Evolutionary conservation across 2,329 filamentous ascomycete genomes (phyloP).

Genomic region (Scytalidium sp.): DNA sequence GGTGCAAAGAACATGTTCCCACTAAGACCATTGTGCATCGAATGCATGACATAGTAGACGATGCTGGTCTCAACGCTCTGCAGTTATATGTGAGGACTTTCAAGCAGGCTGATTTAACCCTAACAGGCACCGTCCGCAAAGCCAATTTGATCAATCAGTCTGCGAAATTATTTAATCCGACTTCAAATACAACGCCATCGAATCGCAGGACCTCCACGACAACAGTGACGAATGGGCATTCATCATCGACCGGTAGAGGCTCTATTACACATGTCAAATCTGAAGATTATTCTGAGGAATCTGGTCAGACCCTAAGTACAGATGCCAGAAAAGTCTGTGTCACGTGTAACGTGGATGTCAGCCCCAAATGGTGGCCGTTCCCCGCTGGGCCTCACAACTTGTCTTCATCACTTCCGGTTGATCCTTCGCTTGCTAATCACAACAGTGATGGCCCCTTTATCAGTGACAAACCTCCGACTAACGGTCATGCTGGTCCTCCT

Average conservation of each 20-base stretch:
- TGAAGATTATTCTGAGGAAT: constrained; percentile 17
- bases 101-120: constrained; percentile 88
- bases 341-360: constrained; percentile 66
- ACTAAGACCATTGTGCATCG: constrained; percentile 71
- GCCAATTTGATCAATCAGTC: constrained; percentile 59
- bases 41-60: constrained; percentile 73
- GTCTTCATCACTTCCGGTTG: neutral
- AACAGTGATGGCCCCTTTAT: constrained; percentile 11
- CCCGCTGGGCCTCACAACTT: constrained; percentile 7
- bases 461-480: constrained; percentile 8
- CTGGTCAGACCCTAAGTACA: neutral
- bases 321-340: constrained; percentile 52
- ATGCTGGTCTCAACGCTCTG: constrained; percentile 72
- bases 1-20: constrained; percentile 85
- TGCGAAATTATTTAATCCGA: constrained; percentile 25
- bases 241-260: constrained; percentile 14
- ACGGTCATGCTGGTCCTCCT: constrained; percentile 6
- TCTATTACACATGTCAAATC: constrained; percentile 22
- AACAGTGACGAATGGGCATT: constrained; percentile 28
- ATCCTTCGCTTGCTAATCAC: neutral
- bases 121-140: constrained; percentile 91
- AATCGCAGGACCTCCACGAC: constrained; percentile 57
- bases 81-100: constrained; percentile 86
- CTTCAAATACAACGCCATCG: constrained; percentile 25
- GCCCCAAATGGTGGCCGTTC: constrained; percentile 66